These are phyloP conservation scores for Pichia sp. DNA, from an alignment of 1,139 yeast species.

Conservation along the genomic window DNA sequence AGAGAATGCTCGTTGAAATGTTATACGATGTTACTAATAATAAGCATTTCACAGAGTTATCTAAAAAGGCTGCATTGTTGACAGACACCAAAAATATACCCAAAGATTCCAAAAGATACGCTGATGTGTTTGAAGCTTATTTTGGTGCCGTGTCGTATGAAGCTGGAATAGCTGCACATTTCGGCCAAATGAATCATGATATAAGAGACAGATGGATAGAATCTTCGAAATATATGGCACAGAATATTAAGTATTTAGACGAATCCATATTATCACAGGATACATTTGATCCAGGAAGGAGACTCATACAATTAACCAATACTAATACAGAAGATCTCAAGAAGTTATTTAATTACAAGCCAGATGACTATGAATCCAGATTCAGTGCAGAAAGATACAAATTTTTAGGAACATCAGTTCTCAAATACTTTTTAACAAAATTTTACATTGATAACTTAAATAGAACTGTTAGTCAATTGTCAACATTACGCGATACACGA, in stretches of 20 bases:
- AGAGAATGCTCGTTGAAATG: not conserved
- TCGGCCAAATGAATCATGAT: not conserved
- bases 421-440: conserved; percentile 6
- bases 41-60: not conserved
- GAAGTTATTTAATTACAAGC: not conserved
- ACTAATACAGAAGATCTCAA: not conserved
- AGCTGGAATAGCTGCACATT: not conserved
- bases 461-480: not conserved
- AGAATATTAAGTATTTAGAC: not conserved
- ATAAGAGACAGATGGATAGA: not conserved
- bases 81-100: not conserved
- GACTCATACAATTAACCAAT: not conserved
- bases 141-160: conserved; percentile 6
- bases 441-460: conserved; percentile 2
- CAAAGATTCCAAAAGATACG: not conserved
- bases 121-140: conserved; percentile 9
- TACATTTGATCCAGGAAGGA: not conserved
- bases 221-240: not conserved
- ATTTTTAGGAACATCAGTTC: conserved; percentile 3
- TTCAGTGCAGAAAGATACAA: not conserved
- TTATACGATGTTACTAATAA: not conserved
- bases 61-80: not conserved
- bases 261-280: not conserved
- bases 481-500: conserved; percentile 1
- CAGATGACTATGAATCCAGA: not conserved